Evolutionary conservation across 345 rosid species (phyloP), one percentile per base, ranked within the genome.

Genomic region (Jatropha curcas): DNA sequence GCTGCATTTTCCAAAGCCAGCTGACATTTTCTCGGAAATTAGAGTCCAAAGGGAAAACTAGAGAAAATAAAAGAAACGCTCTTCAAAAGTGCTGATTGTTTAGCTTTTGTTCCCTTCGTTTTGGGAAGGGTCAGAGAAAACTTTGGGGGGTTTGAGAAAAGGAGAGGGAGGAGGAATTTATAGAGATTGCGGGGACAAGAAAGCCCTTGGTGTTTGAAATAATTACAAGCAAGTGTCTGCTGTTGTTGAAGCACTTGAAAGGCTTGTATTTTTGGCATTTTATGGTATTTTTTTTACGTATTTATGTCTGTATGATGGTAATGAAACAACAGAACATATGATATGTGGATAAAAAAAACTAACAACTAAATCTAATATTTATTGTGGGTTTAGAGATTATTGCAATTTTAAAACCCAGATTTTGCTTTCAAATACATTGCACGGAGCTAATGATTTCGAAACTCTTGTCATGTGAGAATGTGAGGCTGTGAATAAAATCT

Each of bases 1-100:
- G 82, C 90, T 80, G 97, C 96, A 89, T 87, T 88, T 92, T 52
- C 84, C 98, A 1, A 84, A 25, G 20, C 89, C 81, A 25, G 78
- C 81, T 0, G 92, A 74, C 98, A 90, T 94, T 76, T 80, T 79
- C 48, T 31, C 33, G 7, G 35, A 65, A 51, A 70, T 28, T 5
- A 9, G 45, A 41, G 34, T 31, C 41, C 35, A 48, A 67, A 1
- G 11, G 11, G 33, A 50, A 55, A 27, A 25, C 5, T 6, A 48
- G 17, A 48, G 53, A 17, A 48, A 48, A 48, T 2, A 13, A 41
- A 7, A 41, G 45, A 41, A 41, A 41, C 7, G 3, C 1, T 13
- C 45, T 13, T 17, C 19, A 27, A 25, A 3, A 13, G 20, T 14
- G 33, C n/a, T 10, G 4, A 14, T 56, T 69, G n/a, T n/a, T 35